Conservation (phyloP, 176 grass and related monocot species). For the Lolium perenne region DNA sequence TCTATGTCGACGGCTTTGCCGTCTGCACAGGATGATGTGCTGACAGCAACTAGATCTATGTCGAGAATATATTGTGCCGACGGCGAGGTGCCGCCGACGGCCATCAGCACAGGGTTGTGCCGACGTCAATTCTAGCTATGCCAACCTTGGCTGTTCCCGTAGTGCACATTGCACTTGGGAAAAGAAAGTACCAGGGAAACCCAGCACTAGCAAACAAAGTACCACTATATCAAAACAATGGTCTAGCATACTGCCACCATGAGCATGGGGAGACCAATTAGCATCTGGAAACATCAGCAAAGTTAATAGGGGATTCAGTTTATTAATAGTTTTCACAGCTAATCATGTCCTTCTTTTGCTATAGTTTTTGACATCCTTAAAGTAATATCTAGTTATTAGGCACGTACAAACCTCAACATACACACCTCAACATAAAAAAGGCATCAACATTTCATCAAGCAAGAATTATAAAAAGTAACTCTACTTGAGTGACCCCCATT, state of each 20-base stretch:
- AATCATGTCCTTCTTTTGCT: neutral
- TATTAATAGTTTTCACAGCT: neutral
- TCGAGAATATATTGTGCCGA: too few relatives aligned
- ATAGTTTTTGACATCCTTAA: neutral
- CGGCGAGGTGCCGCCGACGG: too few relatives aligned
- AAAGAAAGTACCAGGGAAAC: neutral
- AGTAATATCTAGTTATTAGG: conserved; percentile 9
- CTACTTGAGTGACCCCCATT: too few relatives aligned
- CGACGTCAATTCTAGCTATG: too few relatives aligned
- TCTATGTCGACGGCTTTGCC: too few relatives aligned
- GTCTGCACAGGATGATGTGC: too few relatives aligned
- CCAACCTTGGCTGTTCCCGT: too few relatives aligned
- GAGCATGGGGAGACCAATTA: neutral
- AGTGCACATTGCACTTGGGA: neutral
- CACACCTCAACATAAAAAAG: neutral
- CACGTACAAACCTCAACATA: too few relatives aligned
- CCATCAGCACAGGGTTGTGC: too few relatives aligned
- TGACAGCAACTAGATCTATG: too few relatives aligned
- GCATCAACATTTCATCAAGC: neutral
- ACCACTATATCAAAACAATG: neutral
- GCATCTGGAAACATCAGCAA: neutral
- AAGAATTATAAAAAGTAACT: too few relatives aligned
- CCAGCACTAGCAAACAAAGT: conserved; percentile 21
- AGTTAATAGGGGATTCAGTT: neutral
- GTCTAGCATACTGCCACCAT: neutral